Evolutionary conservation across 352 stramenopile genomes (phyloP).

Genomic region (Phytophthora ohioensis): DNA sequence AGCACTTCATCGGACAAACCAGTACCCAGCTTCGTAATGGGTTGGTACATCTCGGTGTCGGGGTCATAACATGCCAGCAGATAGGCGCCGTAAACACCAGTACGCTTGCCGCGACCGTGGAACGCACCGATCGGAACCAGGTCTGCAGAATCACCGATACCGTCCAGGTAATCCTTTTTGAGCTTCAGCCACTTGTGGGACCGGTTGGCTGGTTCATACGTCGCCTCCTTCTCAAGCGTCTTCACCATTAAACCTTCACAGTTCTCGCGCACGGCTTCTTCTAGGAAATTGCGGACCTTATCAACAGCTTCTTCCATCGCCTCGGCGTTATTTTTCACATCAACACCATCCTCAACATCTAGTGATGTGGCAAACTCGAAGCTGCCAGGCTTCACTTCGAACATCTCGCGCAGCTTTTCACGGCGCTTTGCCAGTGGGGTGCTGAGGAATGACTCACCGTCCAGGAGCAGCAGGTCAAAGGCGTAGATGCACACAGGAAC

Average conservation of each 20-base stretch:
- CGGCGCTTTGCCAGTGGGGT: constrained; percentile 92
- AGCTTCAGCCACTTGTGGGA: constrained; percentile 99
- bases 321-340: constrained; percentile 90
- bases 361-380: constrained; percentile 96
- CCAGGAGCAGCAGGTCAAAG: constrained; percentile 99
- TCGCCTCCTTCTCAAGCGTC: constrained; percentile 96
- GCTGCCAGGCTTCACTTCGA: constrained; percentile 92
- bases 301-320: constrained; percentile 88
- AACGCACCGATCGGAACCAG: constrained; percentile 99
- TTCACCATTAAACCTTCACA: constrained; percentile 99
- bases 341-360: constrained; percentile 85
- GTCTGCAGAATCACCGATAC: constrained; percentile 98
- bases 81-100: constrained; percentile 98
- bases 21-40: constrained; percentile 98
- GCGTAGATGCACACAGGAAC: constrained; percentile 94
- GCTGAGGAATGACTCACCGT: constrained; percentile 95
- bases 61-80: constrained; percentile 98
- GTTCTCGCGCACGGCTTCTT: constrained; percentile 93
- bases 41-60: constrained; percentile 98
- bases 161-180: constrained; percentile 99
- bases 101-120: constrained; percentile 96
- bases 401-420: constrained; percentile 91
- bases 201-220: constrained; percentile 97
- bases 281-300: constrained; percentile 94
- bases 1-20: constrained; percentile 99